Evolutionary conservation across 257 asterid genomes (phyloP).

Genomic region (Ilex asprella): DNA sequence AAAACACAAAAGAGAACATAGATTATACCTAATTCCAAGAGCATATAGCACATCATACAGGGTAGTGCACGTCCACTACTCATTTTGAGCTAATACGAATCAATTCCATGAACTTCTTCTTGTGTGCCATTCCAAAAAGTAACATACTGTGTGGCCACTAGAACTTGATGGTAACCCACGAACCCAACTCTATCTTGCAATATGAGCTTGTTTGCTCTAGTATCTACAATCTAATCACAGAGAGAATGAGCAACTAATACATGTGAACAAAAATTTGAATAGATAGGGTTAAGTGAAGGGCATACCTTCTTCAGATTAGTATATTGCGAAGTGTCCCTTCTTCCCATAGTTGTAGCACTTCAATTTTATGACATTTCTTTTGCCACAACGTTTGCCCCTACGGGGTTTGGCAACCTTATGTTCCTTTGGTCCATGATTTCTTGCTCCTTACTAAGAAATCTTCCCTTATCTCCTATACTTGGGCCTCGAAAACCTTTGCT

Average conservation of each 20-base stretch:
- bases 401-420: too few relatives aligned
- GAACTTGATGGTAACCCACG: neutral
- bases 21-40: too few relatives aligned
- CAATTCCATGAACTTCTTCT: too few relatives aligned
- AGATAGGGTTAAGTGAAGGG: neutral
- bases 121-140: neutral
- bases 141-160: neutral
- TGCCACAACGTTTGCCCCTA: neutral
- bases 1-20: too few relatives aligned
- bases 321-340: neutral
- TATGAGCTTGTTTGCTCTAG: neutral
- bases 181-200: neutral
- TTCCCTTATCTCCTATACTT: too few relatives aligned
- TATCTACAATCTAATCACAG: neutral
- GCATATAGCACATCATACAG: too few relatives aligned
- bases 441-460: too few relatives aligned
- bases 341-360: neutral
- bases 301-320: neutral
- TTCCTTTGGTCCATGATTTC: too few relatives aligned
- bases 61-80: too few relatives aligned
- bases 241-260: neutral
- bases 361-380: neutral
- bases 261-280: too few relatives aligned
- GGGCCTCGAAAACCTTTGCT: too few relatives aligned
- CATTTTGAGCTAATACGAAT: too few relatives aligned